Conservation (phyloP, 495 filamentous ascomycete species). For the Staphylotrichum tortipilum region DNA sequence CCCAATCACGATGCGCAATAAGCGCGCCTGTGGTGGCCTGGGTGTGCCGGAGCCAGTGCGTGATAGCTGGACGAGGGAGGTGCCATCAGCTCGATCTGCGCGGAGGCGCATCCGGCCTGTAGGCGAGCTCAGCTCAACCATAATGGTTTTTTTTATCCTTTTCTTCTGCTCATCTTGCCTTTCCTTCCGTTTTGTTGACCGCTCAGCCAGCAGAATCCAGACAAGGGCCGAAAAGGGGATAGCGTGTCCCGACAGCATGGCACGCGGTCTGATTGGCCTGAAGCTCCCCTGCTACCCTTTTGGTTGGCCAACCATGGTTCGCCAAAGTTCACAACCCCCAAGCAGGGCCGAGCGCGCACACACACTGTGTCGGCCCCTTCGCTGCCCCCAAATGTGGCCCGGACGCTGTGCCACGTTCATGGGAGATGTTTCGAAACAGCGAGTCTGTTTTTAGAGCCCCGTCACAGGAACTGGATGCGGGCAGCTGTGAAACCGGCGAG, state of each 20-base stretch:
- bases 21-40: slow-evolving; percentile 2
- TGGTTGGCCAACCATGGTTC: background rate
- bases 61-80: background rate
- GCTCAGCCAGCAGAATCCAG: background rate
- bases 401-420: slow-evolving; percentile 9
- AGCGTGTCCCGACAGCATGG: slow-evolving; percentile 11
- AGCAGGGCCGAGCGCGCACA: background rate
- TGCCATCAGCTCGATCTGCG: background rate
- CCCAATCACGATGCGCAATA: slow-evolving; percentile 7
- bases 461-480: background rate
- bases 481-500: too few species aligned
- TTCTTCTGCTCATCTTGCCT: background rate
- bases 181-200: background rate
- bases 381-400: background rate
- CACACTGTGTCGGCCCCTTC: background rate
- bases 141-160: background rate
- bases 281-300: background rate
- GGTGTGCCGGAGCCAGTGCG: background rate
- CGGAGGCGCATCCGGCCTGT: too few species aligned
- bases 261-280: slow-evolving; percentile 1
- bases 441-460: slow-evolving; percentile 2
- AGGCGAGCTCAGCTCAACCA: background rate
- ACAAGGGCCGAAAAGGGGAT: background rate
- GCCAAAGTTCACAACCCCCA: background rate
- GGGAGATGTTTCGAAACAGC: slow-evolving; percentile 9